phyloP scores from a whole-genome alignment of 148 eudicot genomes.

The Rhododendron kiyosumense region DNA sequence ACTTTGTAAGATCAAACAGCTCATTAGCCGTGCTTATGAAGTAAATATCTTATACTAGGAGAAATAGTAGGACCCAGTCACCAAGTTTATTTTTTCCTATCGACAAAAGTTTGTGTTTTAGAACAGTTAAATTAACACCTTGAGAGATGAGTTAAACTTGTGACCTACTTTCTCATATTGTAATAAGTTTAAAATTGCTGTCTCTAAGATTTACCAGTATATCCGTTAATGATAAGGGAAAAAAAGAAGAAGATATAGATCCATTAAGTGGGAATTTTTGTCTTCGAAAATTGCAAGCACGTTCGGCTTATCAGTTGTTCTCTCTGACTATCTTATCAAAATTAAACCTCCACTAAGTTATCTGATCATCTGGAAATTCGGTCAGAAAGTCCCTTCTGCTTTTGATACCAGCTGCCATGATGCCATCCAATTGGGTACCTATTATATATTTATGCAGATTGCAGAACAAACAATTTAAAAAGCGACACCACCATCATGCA shows the following conservation, averaged over 20 bases:
- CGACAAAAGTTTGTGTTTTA: no score
- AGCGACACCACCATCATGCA: no score
- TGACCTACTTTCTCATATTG: no score
- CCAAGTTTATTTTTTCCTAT: no score
- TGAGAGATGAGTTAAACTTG: not conserved
- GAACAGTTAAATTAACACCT: no score
- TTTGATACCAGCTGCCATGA: not conserved
- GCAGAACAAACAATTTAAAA: no score
- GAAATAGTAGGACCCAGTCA: not conserved
- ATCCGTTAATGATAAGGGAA: no score
- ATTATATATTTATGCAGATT: no score
- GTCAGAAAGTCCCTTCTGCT: not conserved
- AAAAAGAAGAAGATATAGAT: no score
- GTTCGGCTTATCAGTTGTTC: not conserved
- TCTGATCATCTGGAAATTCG: constrained; percentile 16
- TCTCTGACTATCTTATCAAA: not conserved
- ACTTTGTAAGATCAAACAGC: not conserved
- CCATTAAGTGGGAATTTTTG: no score
- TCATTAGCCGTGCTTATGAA: not conserved
- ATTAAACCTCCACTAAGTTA: not conserved
- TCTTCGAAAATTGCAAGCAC: not conserved
- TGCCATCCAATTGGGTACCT: not conserved
- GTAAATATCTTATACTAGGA: not conserved
- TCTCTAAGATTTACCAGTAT: no score
- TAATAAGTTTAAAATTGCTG: no score